These are phyloP conservation scores for Edaphochlamys debaryana DNA, from an alignment of 139 green algal species.

Conservation along the genomic window DNA sequence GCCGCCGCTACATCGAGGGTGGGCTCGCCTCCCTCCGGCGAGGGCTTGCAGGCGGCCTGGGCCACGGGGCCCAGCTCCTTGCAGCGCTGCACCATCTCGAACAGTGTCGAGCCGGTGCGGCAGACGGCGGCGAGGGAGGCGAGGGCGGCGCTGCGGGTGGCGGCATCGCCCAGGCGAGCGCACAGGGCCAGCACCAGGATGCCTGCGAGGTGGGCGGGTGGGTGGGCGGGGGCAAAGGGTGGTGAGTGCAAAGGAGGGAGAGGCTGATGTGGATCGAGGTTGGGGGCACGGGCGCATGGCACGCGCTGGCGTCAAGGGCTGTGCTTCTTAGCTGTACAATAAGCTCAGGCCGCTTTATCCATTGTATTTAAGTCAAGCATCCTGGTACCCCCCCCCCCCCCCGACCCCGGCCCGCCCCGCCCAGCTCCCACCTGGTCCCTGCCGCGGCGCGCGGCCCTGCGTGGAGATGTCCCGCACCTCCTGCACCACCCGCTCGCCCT, in stretches of 20 bases:
- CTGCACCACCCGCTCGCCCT: background rate
- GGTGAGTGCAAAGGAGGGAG: background rate
- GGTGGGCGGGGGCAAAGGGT: background rate
- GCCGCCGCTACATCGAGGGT: background rate
- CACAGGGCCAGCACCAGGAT: conserved; percentile 18
- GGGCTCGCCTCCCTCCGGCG: background rate
- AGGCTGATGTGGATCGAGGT: too few species aligned
- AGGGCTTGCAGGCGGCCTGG: background rate
- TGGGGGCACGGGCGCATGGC: too few species aligned
- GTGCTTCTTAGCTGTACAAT: too few species aligned
- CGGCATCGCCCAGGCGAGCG: background rate
- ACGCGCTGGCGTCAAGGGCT: too few species aligned
- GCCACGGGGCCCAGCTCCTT: background rate
- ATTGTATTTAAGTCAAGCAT: too few species aligned
- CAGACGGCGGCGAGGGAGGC: conserved; percentile 1
- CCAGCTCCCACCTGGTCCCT: background rate
- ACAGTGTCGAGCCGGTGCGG: conserved; percentile 24
- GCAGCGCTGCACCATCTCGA: conserved; percentile 11
- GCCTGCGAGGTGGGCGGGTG: background rate
- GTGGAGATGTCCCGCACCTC: background rate
- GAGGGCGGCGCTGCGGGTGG: background rate
- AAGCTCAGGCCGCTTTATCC: too few species aligned
- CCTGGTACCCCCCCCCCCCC: background rate
- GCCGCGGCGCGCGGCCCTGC: background rate
- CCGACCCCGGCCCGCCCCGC: too few species aligned